Percentiles rank a stretch among this genome's conserved stretches.
Evolutionary conservation across 345 rosid species (phyloP).

Genomic region (Cardamine resedifolia): DNA sequence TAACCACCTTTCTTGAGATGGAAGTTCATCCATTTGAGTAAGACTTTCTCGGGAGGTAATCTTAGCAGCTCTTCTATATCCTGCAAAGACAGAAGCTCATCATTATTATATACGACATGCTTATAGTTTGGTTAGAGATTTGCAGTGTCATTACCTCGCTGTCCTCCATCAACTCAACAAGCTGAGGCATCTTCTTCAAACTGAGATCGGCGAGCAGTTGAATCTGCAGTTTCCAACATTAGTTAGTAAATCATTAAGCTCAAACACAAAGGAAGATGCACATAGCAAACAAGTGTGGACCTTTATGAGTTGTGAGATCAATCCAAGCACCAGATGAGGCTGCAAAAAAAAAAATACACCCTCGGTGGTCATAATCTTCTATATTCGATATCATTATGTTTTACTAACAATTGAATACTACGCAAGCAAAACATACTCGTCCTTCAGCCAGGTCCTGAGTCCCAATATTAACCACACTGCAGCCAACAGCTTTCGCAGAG

Average conservation of each 20-base stretch:
- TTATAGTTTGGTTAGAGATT: conserved; percentile 15
- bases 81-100: conserved; percentile 38
- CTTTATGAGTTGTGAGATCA: conserved; percentile 98
- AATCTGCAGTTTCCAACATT: conserved; percentile 50
- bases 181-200: conserved; percentile 97
- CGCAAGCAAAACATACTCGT: conserved; percentile 56
- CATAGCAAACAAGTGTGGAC: conserved; percentile 36
- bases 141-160: conserved; percentile 48
- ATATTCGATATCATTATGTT: not conserved
- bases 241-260: conserved; percentile 6
- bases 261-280: not conserved
- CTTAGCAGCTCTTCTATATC: conserved; percentile 89
- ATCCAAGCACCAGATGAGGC: conserved; percentile 93
- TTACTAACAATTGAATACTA: conserved; percentile 20
- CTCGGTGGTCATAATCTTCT: not conserved
- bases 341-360: conserved; percentile 43
- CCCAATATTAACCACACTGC: conserved; percentile 89
- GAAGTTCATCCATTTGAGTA: conserved; percentile 93
- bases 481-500: conserved; percentile 95
- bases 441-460: conserved; percentile 92
- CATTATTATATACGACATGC: not conserved
- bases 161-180: conserved; percentile 88
- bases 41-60: conserved; percentile 86
- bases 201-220: conserved; percentile 89
- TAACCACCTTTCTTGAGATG: conserved; percentile 92